Conservation (phyloP, 257 asterid species). For the Solanum piurae region DNA sequence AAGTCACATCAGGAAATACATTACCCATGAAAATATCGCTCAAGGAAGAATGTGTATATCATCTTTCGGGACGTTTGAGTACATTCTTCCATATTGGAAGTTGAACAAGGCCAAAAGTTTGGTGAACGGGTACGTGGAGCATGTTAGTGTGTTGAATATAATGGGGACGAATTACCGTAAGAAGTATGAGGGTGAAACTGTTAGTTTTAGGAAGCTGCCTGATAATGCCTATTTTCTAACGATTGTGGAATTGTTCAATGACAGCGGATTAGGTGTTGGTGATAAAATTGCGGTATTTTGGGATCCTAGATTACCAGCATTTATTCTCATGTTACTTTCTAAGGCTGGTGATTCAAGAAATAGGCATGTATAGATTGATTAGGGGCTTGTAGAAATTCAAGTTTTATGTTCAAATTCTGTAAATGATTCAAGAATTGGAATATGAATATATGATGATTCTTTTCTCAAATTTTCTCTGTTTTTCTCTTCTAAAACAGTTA, state of each 20-base stretch:
- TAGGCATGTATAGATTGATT: too few species aligned
- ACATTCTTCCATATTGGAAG: conserved; percentile 42
- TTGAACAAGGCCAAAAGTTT: conserved; percentile 24
- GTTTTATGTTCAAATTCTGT: too few species aligned
- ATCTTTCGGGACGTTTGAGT: conserved; percentile 22
- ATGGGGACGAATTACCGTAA: conserved; percentile 10
- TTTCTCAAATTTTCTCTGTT: background rate
- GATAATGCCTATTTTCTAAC: conserved; percentile 5
- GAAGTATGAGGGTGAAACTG: conserved; percentile 1
- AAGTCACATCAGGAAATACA: conserved; percentile 28
- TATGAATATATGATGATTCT: too few species aligned
- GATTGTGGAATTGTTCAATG: conserved; percentile 20
- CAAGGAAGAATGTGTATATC: conserved; percentile 19
- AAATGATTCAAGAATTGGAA: too few species aligned
- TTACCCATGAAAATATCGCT: conserved; percentile 15
- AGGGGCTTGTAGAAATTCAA: too few species aligned
- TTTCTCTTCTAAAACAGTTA: too few species aligned
- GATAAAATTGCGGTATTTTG: conserved; percentile 40
- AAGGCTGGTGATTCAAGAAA: background rate
- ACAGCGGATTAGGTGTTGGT: conserved; percentile 13
- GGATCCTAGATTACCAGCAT: conserved; percentile 12
- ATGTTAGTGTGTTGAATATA: background rate
- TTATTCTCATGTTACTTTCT: background rate
- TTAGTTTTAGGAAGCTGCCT: conserved; percentile 13
- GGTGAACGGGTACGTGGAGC: conserved; percentile 17